Evolutionary conservation across 345 rosid species (phyloP), one percentile per base, ranked within the genome.

Genomic region (Camelina sativa): DNA sequence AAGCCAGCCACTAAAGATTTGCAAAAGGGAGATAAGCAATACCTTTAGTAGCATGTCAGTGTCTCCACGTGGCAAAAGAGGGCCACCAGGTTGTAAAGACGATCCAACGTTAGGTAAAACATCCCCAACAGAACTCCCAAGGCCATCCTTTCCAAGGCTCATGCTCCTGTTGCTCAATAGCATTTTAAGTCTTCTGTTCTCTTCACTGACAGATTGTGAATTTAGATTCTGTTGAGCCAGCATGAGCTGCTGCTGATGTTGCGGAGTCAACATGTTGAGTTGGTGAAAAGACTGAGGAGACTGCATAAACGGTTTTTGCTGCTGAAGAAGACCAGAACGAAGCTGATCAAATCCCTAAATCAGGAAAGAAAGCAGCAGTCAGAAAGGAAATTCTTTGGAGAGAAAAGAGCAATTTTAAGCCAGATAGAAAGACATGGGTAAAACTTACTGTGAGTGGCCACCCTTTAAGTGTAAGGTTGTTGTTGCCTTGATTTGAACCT

Each of bases 221-320:
- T 91, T 89, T 77, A 94, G 62, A 80, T 73, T 94, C 82, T 86
- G 92, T 68, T 94, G 99, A 13, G 97, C 92, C 48, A 95, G 86
- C 88, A 95, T 71, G 75, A 95, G 93, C 80, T 93, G 98, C 78
- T 92, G 98, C 79, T 89, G 98, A 64, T 94, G 99, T 65, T 91
- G 98, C 13, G 94, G 97, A 50, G 91, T 57, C 80, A 92, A 60
- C 97, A 92, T 92, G 84, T 89, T 97, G 77, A 92, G 84, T 74
- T 86, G 97, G 75, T 87, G 95, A 82, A 86, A 94, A 35, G 97
- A 85, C 80, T 89, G 97, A 46, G 91, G 97, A 50, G 91, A 79
- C 84, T 90, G 99, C 69, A 95, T 86, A 80, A 83, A 95, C 75
- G 97, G 81, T 76, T 95, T 95, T 80, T 88, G 97, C 75, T 72